Evolutionary conservation across 768 basidiomycete genomes (phyloP).

Genomic region (Kwoniella mangroviensis): DNA sequence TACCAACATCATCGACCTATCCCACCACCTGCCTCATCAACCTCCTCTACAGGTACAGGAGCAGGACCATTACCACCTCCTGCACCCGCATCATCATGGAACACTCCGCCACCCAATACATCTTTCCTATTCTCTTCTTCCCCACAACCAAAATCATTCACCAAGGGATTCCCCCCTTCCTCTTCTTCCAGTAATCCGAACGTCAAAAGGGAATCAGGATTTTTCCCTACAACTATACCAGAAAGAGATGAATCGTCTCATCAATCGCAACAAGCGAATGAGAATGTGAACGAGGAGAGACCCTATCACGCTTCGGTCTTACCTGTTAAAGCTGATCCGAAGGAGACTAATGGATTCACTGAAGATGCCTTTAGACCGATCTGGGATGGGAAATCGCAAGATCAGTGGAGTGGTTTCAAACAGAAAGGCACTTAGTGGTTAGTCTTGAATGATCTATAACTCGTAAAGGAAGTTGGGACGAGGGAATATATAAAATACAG

Average conservation of each 20-base stretch:
- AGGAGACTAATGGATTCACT: slow-evolving; percentile 44
- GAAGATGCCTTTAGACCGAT: slow-evolving; percentile 51
- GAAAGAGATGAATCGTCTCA: slow-evolving; percentile 7
- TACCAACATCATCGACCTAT: slow-evolving; percentile 44
- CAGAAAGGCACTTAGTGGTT: slow-evolving; percentile 6
- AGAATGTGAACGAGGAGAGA: slow-evolving; percentile 9
- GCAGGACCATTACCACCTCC: slow-evolving; percentile 47
- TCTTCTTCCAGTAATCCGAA: slow-evolving; percentile 2
- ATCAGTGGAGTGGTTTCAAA: slow-evolving; percentile 22
- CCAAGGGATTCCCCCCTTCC: slow-evolving; percentile 2
- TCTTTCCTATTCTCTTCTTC: slow-evolving; percentile 24
- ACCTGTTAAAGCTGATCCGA: slow-evolving; percentile 43
- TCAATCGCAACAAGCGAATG: no score
- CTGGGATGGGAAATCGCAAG: slow-evolving; percentile 32
- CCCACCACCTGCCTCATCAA: slow-evolving; percentile 26
- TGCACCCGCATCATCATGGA: slow-evolving; percentile 52
- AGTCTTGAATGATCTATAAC: no score
- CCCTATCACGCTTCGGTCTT: slow-evolving; percentile 41
- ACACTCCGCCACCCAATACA: slow-evolving; percentile 34
- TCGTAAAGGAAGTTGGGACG: no score
- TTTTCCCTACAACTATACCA: slow-evolving; percentile 17
- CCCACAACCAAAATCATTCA: slow-evolving; percentile 10
- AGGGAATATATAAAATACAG: no score
- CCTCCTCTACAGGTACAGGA: slow-evolving; percentile 11
- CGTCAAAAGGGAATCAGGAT: slow-evolving; percentile 13